Base-by-base conservation (phyloP, 148 eudicot species). In the Simmondsia chinensis region DNA sequence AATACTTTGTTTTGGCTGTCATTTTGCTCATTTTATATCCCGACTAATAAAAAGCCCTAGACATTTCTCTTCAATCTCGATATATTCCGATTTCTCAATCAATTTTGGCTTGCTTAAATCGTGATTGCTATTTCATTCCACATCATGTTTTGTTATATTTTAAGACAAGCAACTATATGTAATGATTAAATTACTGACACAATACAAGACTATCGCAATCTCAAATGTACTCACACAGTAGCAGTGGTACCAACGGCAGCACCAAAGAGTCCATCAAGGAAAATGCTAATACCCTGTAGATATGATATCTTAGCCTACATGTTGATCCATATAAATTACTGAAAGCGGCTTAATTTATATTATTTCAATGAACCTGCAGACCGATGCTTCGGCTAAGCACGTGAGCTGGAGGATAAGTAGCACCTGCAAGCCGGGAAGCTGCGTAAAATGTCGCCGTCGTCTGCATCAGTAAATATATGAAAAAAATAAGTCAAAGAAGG, bases 311-410 rank as follows among this genome's bases (percentile, higher is more conserved):
- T 16, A 38, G 53, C 12, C 29, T 20, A 26, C 14, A 39, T 17
- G 33, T 4, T 16, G 6, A 26, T 14, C 25, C 15, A 31, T 32
- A 47, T 9, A 42, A 33, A 16, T 21, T 33, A 33, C 12, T 20
- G 33, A 30, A 45, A n/a, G n/a, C n/a, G n/a, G n/a, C n/a, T n/a
- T n/a, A n/a, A n/a, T n/a, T n/a, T n/a, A n/a, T 9, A 31, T 33
- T 36, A 45, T 34, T 9, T 7, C 5, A 33, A 23, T 30, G 29
- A 36, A 91, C 99, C 95, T 86, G 99, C 39, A 87, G 73, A 46
- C 99, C 99, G 50, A 91, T 77, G 66, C 99, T 86, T 50, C 99
- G 66, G 57, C 79, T 74, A 22, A 91, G 39, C 39, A 91, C 99
- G 52, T 85, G 83, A 25, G 68, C 71, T 21, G 99, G 99, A 52